A percentile compares a stretch with the other conserved stretches of the same genome.
Evolutionary conservation across 257 asterid species (phyloP).

Genomic region (Solanum gandarillasii): DNA sequence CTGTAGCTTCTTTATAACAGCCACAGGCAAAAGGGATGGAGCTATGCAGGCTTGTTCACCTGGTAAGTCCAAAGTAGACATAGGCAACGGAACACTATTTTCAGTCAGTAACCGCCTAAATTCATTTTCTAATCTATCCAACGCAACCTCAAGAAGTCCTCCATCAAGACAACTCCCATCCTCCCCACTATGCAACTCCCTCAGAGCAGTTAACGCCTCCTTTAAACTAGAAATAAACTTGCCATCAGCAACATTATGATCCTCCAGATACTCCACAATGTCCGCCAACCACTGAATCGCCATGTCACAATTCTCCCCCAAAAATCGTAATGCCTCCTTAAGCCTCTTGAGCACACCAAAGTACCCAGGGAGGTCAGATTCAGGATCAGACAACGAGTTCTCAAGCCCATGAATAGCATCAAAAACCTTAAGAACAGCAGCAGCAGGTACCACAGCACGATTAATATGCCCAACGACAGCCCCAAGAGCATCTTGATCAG

Average conservation of each 20-base stretch:
- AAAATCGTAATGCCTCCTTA: constrained; percentile 61
- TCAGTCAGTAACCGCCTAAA: constrained; percentile 49
- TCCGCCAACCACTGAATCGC: constrained; percentile 87
- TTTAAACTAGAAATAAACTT: constrained; percentile 51
- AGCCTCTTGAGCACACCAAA: constrained; percentile 71
- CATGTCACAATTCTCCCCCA: constrained; percentile 73
- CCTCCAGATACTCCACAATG: constrained; percentile 81
- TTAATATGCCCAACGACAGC: constrained; percentile 77
- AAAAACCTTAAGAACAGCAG: constrained; percentile 89
- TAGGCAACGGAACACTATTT: constrained; percentile 52
- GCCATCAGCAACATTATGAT: constrained; percentile 66
- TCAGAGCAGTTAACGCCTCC: constrained; percentile 34
- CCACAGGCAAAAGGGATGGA: constrained; percentile 66
- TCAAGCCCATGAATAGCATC: constrained; percentile 89
- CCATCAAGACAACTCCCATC: constrained; percentile 72
- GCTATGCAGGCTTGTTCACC: constrained; percentile 56
- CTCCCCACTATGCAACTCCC: constrained; percentile 45
- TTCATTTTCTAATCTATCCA: constrained; percentile 60
- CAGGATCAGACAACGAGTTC: constrained; percentile 69
- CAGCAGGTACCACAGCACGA: constrained; percentile 84
- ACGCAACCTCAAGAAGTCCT: constrained; percentile 59
- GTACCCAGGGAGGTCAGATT: constrained; percentile 51
- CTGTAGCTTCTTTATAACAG: constrained; percentile 66
- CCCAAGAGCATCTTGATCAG: constrained; percentile 46
- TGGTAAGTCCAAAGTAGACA: constrained; percentile 41